Percentiles rank a stretch among this genome's conserved stretches.
Evolutionary conservation across 2,329 filamentous ascomycete species (phyloP).

Genomic region (Claviceps sp.): DNA sequence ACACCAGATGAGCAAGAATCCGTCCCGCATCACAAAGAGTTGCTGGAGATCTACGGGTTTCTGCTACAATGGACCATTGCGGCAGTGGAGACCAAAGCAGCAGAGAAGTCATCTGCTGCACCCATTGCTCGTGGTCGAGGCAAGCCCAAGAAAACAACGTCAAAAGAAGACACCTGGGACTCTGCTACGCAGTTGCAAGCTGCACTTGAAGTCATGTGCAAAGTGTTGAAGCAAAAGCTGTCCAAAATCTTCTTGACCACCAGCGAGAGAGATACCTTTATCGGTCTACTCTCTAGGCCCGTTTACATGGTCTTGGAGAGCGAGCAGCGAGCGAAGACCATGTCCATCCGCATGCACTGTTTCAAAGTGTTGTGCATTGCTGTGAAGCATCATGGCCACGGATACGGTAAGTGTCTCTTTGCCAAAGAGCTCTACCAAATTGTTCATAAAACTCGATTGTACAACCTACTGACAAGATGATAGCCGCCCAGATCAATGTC

Average conservation of each 20-base stretch:
- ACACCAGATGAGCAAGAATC: conserved; percentile 76
- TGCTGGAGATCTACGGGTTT: conserved; percentile 90
- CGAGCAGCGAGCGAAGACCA: conserved; percentile 82
- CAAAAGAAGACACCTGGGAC: conserved; percentile 79
- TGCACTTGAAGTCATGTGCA: conserved; percentile 88
- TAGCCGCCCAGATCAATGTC: conserved; percentile 91
- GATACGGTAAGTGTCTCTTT: conserved; percentile 52
- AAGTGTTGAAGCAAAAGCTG: conserved; percentile 84
- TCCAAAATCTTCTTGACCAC: conserved; percentile 91
- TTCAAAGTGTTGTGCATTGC: conserved; percentile 96
- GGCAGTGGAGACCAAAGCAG: conserved; percentile 84
- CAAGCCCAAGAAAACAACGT: conserved; percentile 63
- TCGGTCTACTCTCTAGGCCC: conserved; percentile 79
- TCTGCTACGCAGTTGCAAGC: conserved; percentile 76
- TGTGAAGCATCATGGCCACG: conserved; percentile 94
- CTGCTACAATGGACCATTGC: conserved; percentile 90
- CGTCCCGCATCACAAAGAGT: conserved; percentile 73
- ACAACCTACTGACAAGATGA: conserved; percentile 13
- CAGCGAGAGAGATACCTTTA: conserved; percentile 89
- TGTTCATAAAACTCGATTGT: too few relatives aligned
- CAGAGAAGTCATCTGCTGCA: conserved; percentile 65
- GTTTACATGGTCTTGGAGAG: conserved; percentile 92
- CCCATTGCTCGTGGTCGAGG: conserved; percentile 60
- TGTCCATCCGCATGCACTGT: conserved; percentile 82
- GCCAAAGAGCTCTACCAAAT: too few relatives aligned